Percentiles rank a stretch among this genome's conserved stretches.
These are phyloP conservation scores for Puccinellia tenuiflora DNA, from an alignment of 176 grass and related monocot species.

Conservation along the genomic window DNA sequence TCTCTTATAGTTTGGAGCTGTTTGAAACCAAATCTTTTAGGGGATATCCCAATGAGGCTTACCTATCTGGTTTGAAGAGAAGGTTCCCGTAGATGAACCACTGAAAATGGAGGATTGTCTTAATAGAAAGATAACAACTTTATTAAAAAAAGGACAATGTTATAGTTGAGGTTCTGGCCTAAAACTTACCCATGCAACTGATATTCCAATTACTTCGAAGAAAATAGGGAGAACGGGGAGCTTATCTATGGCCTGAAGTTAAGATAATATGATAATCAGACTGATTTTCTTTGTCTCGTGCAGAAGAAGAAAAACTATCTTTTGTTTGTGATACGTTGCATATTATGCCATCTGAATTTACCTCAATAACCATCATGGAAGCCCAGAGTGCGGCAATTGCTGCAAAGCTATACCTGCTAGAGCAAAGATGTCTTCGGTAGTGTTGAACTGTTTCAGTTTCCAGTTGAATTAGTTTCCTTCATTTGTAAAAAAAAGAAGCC, in stretches of 20 bases:
- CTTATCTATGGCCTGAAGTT: conserved; percentile 70
- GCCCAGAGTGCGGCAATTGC: conserved; percentile 71
- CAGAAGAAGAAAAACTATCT: neutral
- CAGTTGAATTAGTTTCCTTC: neutral
- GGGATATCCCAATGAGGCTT: neutral
- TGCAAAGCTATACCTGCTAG: conserved; percentile 74
- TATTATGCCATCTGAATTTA: conserved; percentile 6
- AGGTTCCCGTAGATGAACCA: conserved; percentile 91
- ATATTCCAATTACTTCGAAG: conserved; percentile 73
- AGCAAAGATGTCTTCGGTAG: conserved; percentile 71
- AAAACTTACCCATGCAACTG: conserved; percentile 71
- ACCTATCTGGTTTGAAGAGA: conserved; percentile 85
- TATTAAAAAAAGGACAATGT: neutral
- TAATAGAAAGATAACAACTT: neutral
- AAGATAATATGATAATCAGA: conserved; percentile 4
- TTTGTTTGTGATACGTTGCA: neutral
- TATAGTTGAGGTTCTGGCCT: neutral
- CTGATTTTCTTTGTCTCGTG: neutral
- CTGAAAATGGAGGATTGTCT: conserved; percentile 39
- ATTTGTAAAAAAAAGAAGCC: neutral
- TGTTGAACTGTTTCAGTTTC: conserved; percentile 42
- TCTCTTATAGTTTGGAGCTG: neutral
- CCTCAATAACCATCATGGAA: conserved; percentile 54
- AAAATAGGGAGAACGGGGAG: conserved; percentile 58
- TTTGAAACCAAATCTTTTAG: neutral